Base-by-base conservation (phyloP, 306 rosid species). In the Cucurbita argyrosperma region DNA sequence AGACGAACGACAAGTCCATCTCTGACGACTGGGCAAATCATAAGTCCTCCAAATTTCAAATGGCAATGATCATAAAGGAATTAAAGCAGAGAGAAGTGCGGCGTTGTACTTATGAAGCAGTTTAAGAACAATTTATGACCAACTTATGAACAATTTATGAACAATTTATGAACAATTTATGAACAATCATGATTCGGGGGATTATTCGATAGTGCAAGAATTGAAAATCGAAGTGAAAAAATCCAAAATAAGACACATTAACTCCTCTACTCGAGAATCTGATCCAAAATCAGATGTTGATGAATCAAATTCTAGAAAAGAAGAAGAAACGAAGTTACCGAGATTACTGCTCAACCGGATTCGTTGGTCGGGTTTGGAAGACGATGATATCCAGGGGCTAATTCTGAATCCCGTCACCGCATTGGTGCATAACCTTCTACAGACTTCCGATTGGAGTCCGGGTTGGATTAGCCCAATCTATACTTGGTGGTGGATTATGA, bases 1-100 rank as follows among this genome's bases (percentile, higher is more conserved):
- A 65, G 39, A 75, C 79, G 76, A 76, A 68, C 72, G 67, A 51
- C 81, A n/a, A 77, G 55, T 64, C 79, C 71, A 42, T 74, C 50
- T 45, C 79, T 43, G 37, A 59, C 46, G 79, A 79, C 7, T 61
- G 45, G 67, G 21, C 21, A 61, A 60, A 30, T 3, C 35, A 23
- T 1, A 59, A 58, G n/a, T 12, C 43, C 30, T 59, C 14, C 65
- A 59, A 15, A 61, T 6, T 15, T 61, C 42, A 10, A 61, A 61
- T 14, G 67, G 37, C 43, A 13, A 37, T 37, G 67, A 60, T 60
- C 66, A 60, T 13, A 59, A 30, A 39, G 23, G 39, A 57, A 57
- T 10, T 19, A 19, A 19, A 19, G 19, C 19, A 19, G 19, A 19
- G 19, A 19, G 19, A 19, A 11, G 61, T 55, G 5, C 35, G 35